Evolutionary conservation across 2,329 filamentous ascomycete genomes (phyloP).

Genomic region (Paraconiothyrium brasiliense): DNA sequence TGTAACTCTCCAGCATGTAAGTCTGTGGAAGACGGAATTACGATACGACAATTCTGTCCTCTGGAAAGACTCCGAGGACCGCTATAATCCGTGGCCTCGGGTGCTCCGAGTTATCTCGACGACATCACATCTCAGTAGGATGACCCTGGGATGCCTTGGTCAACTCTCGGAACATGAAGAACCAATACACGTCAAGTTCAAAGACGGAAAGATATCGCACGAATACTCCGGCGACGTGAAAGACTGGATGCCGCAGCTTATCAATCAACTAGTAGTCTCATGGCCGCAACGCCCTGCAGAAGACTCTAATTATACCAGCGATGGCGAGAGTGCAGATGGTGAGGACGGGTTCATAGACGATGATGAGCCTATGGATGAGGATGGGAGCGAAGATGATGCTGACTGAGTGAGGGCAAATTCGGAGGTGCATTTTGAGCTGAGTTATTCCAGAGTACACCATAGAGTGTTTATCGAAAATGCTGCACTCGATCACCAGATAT

Average conservation of each 20-base stretch:
- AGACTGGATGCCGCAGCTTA: constrained; percentile 15
- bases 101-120: constrained; percentile 26
- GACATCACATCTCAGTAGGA: not conserved
- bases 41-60: not conserved
- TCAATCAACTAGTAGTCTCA: constrained; percentile 23
- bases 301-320: not conserved
- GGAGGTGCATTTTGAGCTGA: too few relatives aligned
- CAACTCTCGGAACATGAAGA: not conserved
- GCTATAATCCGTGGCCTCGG: constrained; percentile 30
- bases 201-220: not conserved
- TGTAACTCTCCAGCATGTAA: constrained; percentile 55
- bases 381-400: not conserved
- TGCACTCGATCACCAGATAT: too few relatives aligned
- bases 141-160: constrained; percentile 17
- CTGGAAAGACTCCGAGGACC: constrained; percentile 18
- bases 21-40: constrained; percentile 57
- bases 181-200: not conserved
- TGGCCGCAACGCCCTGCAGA: constrained; percentile 23
- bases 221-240: constrained; percentile 6
- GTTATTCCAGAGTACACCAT: too few relatives aligned
- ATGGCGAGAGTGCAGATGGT: constrained; percentile 15
- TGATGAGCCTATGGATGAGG: constrained; percentile 18
- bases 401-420: not conserved
- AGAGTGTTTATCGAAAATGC: too few relatives aligned
- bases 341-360: not conserved